phyloP scores from a whole-genome alignment of 768 basidiomycete species.

The Hypholoma fasciculare region DNA sequence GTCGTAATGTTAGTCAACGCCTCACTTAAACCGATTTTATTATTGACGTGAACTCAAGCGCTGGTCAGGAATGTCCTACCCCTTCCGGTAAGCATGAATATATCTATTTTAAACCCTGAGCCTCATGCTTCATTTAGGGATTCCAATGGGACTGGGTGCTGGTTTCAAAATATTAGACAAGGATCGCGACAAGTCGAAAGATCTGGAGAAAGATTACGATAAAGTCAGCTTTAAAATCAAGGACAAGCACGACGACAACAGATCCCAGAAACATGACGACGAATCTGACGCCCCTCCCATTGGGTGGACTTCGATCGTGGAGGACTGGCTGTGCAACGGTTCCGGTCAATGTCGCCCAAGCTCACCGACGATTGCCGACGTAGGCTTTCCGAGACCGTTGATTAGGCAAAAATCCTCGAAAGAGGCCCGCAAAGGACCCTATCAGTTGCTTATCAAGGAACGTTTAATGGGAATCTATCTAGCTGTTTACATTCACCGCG shows the following conservation, averaged over 20 bases:
- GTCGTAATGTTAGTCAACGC: conserved; percentile 64
- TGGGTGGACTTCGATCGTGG: conserved; percentile 78
- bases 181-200: conserved; percentile 42
- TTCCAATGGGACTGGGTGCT: conserved; percentile 78
- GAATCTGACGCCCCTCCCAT: conserved; percentile 27
- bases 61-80: conserved; percentile 84
- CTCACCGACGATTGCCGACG: conserved; percentile 41
- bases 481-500: conserved; percentile 73
- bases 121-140: conserved; percentile 39
- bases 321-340: conserved; percentile 66
- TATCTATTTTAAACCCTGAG: not conserved
- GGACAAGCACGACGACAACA: conserved; percentile 27
- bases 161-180: conserved; percentile 70
- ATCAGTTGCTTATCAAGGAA: conserved; percentile 84
- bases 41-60: conserved; percentile 25
- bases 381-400: conserved; percentile 41
- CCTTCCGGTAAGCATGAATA: conserved; percentile 48
- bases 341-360: conserved; percentile 23
- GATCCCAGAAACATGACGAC: conserved; percentile 24
- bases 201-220: conserved; percentile 30
- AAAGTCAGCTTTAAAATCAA: conserved; percentile 24
- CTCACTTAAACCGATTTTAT: not conserved
- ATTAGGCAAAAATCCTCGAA: conserved; percentile 41
- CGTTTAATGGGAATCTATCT: conserved; percentile 89
- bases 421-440: conserved; percentile 65